Evolutionary conservation across 192 early-diverging fungal genomes (phyloP).

Genomic region (Entomortierella beljakovae): DNA sequence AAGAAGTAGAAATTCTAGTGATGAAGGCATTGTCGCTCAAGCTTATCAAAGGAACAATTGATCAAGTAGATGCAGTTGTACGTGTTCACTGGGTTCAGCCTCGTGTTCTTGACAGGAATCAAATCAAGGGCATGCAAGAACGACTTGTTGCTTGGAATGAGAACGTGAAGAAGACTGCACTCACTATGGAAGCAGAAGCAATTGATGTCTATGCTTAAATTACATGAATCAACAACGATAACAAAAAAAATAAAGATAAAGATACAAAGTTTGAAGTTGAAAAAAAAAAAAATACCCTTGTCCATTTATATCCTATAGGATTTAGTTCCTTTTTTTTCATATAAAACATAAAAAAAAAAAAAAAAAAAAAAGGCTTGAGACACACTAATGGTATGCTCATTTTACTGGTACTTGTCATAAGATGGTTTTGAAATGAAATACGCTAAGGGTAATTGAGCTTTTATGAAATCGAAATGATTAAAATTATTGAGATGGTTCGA

Average conservation of each 20-base stretch:
- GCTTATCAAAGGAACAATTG: conserved; percentile 92
- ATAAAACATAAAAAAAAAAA: background rate
- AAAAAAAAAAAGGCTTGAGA: background rate
- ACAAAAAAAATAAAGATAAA: conserved; percentile 6
- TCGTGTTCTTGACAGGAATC: conserved; percentile 90
- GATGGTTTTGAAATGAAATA: too few species aligned
- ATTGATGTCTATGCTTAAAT: conserved; percentile 41
- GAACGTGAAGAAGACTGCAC: conserved; percentile 81
- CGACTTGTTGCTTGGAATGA: conserved; percentile 88
- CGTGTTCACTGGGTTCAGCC: conserved; percentile 98
- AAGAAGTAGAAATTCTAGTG: conserved; percentile 96
- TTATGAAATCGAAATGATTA: too few species aligned
- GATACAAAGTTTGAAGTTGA: background rate
- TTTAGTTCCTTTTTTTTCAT: background rate
- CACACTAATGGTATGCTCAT: too few species aligned
- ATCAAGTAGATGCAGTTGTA: conserved; percentile 93
- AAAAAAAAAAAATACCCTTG: conserved; percentile 5
- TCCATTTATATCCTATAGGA: background rate
- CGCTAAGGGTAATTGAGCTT: too few species aligned
- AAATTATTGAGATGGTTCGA: too few species aligned
- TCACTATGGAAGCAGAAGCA: conserved; percentile 78
- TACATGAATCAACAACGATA: background rate
- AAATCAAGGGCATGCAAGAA: conserved; percentile 87
- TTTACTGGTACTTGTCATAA: too few species aligned
- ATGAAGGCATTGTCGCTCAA: conserved; percentile 98